Evolutionary conservation across 2,329 filamentous ascomycete genomes (phyloP).

Genomic region (Nemania serpens): DNA sequence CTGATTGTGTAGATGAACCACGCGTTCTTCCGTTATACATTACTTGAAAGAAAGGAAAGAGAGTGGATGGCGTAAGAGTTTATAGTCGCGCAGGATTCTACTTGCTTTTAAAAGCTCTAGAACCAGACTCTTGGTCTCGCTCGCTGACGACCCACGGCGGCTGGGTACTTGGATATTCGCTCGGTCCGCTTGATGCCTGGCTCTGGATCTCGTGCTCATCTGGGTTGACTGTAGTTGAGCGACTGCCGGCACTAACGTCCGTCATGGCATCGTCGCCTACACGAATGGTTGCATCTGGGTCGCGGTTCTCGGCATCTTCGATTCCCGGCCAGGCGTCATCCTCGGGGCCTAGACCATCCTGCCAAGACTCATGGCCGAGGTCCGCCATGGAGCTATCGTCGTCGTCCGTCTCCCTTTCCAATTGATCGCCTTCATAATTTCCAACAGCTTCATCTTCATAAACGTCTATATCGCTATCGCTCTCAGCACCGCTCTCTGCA

Average conservation of each 20-base stretch:
- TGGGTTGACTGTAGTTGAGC: constrained; percentile 23
- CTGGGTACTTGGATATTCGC: constrained; percentile 40
- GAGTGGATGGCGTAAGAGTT: not conserved
- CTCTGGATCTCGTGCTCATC: constrained; percentile 30
- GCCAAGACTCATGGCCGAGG: constrained; percentile 40
- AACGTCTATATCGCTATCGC: constrained; percentile 45
- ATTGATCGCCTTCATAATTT: constrained; percentile 41
- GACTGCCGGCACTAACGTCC: constrained; percentile 22
- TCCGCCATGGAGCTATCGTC: constrained; percentile 39
- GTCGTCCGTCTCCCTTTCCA: constrained; percentile 36
- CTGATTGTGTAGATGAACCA: not conserved
- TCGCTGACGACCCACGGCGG: constrained; percentile 32
- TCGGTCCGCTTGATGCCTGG: constrained; percentile 37
- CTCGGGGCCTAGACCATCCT: constrained; percentile 48
- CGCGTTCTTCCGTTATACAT: not conserved
- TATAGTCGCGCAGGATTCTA: not conserved
- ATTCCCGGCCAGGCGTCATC: constrained; percentile 63
- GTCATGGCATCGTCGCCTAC: constrained; percentile 38
- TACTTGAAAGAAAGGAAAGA: too few species aligned
- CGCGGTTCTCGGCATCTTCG: constrained; percentile 60
- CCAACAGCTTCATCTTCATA: constrained; percentile 44
- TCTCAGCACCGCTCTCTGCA: constrained; percentile 39
- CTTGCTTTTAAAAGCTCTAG: constrained; percentile 26
- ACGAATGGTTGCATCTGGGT: constrained; percentile 45
- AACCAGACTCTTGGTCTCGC: constrained; percentile 24